phyloP scores from a whole-genome alignment of 2,329 filamentous ascomycete genomes.

The Colletotrichum falcatum region DNA sequence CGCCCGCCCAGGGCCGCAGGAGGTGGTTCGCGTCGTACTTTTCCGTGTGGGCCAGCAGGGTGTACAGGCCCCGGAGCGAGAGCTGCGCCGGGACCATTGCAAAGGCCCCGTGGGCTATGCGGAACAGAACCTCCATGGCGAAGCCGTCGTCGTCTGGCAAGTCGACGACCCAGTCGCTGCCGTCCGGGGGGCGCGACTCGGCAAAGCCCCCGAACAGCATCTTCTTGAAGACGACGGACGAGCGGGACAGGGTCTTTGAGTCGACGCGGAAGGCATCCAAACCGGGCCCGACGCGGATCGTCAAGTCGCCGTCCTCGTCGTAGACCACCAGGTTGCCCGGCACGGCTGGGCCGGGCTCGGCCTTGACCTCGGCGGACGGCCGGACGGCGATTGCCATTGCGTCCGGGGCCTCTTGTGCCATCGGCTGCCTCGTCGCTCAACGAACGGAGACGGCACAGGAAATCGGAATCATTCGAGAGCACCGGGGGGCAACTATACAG shows the following conservation, averaged over 20 bases:
- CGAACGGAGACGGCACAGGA: too few species aligned
- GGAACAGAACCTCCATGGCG: neutral
- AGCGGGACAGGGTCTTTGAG: conserved; percentile 42
- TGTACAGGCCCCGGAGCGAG: neutral
- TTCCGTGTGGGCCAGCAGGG: neutral
- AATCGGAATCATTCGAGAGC: too few species aligned
- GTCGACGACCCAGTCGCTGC: neutral
- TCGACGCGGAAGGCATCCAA: neutral
- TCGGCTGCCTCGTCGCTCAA: neutral
- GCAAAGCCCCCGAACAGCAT: conserved; percentile 47
- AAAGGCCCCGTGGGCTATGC: conserved; percentile 11
- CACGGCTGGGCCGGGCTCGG: accelerated
- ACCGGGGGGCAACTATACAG: too few species aligned
- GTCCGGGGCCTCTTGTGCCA: neutral
- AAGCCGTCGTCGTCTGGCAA: neutral
- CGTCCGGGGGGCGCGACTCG: conserved; percentile 41
- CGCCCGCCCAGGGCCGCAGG: neutral
- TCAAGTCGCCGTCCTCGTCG: neutral
- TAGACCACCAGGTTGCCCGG: neutral
- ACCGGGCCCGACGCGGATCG: neutral
- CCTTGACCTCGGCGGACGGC: neutral
- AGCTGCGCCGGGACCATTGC: neutral
- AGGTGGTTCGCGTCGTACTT: conserved; percentile 7
- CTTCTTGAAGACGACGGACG: conserved; percentile 46
- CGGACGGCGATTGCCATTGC: neutral